Percentiles rank a stretch among this genome's conserved stretches.
phyloP scores from a whole-genome alignment of 208 protist species.

The Wallacemonas sp. region DNA sequence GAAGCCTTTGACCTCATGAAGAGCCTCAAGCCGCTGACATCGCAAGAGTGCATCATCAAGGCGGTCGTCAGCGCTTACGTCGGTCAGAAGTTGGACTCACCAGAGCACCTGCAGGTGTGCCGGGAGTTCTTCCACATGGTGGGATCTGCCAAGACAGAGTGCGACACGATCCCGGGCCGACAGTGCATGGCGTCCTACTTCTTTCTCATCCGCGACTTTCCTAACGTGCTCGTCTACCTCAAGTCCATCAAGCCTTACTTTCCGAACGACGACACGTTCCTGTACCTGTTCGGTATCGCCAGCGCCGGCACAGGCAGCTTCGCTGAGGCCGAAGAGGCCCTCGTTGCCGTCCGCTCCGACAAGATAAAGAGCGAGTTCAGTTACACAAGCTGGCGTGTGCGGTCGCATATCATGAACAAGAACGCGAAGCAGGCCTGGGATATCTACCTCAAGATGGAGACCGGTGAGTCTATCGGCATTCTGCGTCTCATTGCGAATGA shows the following conservation, averaged over 20 bases:
- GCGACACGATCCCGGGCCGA: constrained; percentile 96
- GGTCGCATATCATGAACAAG: constrained; percentile 94
- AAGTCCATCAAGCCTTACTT: constrained; percentile 97
- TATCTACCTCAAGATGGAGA: constrained; percentile 97
- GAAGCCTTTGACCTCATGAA: constrained; percentile 96
- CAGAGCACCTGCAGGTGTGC: constrained; percentile 93
- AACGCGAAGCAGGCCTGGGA: constrained; percentile 96
- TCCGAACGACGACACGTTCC: constrained; percentile 93
- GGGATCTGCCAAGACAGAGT: constrained; percentile 92
- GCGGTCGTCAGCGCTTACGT: constrained; percentile 92
- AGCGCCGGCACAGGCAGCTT: constrained; percentile 85
- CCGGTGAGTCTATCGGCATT: constrained; percentile 92
- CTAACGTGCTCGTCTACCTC: constrained; percentile 96
- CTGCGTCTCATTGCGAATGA: constrained; percentile 98
- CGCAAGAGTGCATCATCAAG: constrained; percentile 96
- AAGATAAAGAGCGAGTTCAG: constrained; percentile 92
- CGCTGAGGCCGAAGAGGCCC: constrained; percentile 86
- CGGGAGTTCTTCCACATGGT: constrained; percentile 97
- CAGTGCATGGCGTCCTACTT: constrained; percentile 98
- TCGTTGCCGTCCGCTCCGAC: constrained; percentile 87
- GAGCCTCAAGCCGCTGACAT: constrained; percentile 90
- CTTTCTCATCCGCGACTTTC: constrained; percentile 95
- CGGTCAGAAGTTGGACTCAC: constrained; percentile 88
- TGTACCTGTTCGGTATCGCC: constrained; percentile 93
- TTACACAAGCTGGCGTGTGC: constrained; percentile 94